Base-by-base conservation (phyloP, 2,329 filamentous ascomycete genomes). In the Sporothrix curviconia region DNA sequence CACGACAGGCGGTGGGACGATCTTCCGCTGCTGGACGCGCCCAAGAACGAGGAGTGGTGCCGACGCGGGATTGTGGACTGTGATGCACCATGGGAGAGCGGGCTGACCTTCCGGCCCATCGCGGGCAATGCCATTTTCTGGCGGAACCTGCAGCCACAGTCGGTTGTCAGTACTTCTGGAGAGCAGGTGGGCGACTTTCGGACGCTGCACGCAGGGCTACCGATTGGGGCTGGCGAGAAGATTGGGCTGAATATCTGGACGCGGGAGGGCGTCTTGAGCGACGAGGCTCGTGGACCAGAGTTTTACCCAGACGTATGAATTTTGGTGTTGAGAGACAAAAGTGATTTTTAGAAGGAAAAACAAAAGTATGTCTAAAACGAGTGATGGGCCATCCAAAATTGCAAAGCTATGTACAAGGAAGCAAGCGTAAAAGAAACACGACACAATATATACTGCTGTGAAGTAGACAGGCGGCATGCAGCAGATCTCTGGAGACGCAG, bases 161-260 rank as follows among this genome's bases (percentile, higher is more conserved):
- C n/a, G n/a, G n/a, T n/a, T n/a, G n/a, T n/a, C n/a, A n/a, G n/a
- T n/a, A n/a, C n/a, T n/a, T n/a, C n/a, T n/a, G n/a, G n/a, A n/a
- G 6, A 68, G 73, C 65, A 60, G 12, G 63, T 64, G 0, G 74
- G 76, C 0, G 74, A 78, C 55, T 64, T 71, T 59, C 67, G 73
- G 43, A 76, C 71, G 28, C 56, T 78, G 58, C 76, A 78, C 63
- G 75, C 75, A 0, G 76, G 75, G 1, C 56, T 78, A 59, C 75
- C 75, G 1, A 72, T 78, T 4, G 72, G 71, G 6, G 69, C 66
- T 22, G 76, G 76, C 3, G 70, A 70, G 40, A 78, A 79, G 66
- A 71, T 78, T 58, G 76, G 76, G 15, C 76, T 78, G 74, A 79
- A 78, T 55, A 77, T 78, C 46, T 79, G 76, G 75, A 78, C 76